Base-by-base conservation (phyloP, 805 yeast genomes). In the Millerozyma miso region DNA sequence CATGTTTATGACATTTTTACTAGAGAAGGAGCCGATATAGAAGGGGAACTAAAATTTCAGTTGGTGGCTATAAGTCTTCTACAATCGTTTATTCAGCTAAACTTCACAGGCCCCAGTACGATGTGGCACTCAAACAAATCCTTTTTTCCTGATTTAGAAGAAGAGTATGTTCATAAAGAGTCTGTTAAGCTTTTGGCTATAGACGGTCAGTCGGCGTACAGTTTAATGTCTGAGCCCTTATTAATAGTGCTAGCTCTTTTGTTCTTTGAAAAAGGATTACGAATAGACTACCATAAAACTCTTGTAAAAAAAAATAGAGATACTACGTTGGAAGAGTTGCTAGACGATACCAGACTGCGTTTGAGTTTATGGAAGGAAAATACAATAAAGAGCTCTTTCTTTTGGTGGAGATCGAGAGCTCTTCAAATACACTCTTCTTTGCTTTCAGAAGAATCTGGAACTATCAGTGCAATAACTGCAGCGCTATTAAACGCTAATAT, bases 101-200 rank as follows among this genome's bases (percentile, higher is more conserved):
- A 90, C 59, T 87, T 74, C 61, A 87, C 96, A 0, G 97, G 97
- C 6, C 97, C 97, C 4, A 73, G 76, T 19, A 54, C 79, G 2
- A 72, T 73, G 3, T 50, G 67, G 17, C 62, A 60, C 3, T 51
- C 73, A 3, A 53, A 54, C 31, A 55, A 64, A n/a, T 38, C 54
- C n/a, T 53, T 61, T 43, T 68, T 70, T 43, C 52, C 60, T 1
- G 47, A 23, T 12, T 53, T 43, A 16, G 67, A 49, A 42, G 39
- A 35, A 5, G 36, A 39, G 36, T 38, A 42, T 33, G 37, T 58
- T 32, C 66, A 57, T 40, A 32, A 43, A 15, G 68, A 62, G 18
- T 63, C 76, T 31, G 53, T 77, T 12, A 59, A 56, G 26, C 56
- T 71, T 1, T 65, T 85, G 35, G 58, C 70, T 8, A 59, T 79